Evolutionary conservation across 148 eudicot genomes (phyloP).

Genomic region (Nepenthes mirabilis): DNA sequence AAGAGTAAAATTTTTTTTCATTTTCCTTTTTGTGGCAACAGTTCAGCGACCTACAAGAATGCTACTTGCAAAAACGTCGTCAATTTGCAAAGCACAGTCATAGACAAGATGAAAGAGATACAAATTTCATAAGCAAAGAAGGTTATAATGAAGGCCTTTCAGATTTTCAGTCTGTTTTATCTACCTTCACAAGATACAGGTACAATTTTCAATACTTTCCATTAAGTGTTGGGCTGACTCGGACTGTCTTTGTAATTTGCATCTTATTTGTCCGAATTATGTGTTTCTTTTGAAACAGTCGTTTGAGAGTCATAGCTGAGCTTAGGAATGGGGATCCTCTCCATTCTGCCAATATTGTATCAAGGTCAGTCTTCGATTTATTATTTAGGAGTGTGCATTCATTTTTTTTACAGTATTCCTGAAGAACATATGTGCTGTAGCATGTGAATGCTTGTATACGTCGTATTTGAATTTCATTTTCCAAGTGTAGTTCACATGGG

Average conservation of each 20-base stretch:
- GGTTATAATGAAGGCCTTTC: slow-evolving; percentile 45
- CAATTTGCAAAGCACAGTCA: slow-evolving; percentile 24
- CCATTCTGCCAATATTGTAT: slow-evolving; percentile 53
- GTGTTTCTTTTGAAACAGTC: slow-evolving; percentile 27
- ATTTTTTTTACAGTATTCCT: no score
- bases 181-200: slow-evolving; percentile 59
- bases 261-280: no score
- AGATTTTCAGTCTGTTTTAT: slow-evolving; percentile 47
- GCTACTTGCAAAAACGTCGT: slow-evolving; percentile 58
- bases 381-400: no score
- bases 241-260: not conserved
- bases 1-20: not conserved
- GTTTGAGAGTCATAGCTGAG: slow-evolving; percentile 58
- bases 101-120: slow-evolving; percentile 32
- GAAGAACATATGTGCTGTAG: not conserved
- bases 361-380: slow-evolving; percentile 21
- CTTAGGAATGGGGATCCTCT: slow-evolving; percentile 51
- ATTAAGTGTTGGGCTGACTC: not conserved
- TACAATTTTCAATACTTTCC: slow-evolving; percentile 3
- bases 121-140: slow-evolving; percentile 29
- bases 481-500: no score
- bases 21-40: slow-evolving; percentile 17
- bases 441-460: not conserved
- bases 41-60: slow-evolving; percentile 52
- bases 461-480: no score